Percentiles rank a stretch among this genome's conserved stretches.
Evolutionary conservation across 768 basidiomycete genomes (phyloP).

Genomic region (Pleurotus platypus): DNA sequence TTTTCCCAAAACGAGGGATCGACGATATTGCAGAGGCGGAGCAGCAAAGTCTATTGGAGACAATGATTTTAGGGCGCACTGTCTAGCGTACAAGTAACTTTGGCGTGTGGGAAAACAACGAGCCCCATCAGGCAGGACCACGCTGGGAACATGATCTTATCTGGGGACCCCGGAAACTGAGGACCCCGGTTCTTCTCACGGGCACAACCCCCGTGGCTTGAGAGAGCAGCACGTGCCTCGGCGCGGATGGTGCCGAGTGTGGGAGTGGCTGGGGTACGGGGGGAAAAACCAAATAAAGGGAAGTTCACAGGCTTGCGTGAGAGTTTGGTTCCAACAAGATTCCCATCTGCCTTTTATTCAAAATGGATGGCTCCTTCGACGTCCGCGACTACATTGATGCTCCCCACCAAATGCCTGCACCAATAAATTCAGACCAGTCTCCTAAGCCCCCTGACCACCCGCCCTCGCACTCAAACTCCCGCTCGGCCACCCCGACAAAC

Average conservation of each 20-base stretch:
- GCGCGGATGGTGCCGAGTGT: not conserved
- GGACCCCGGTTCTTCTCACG: not conserved
- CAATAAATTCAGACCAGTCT: not conserved
- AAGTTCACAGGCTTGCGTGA: conserved; percentile 9
- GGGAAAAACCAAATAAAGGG: conserved; percentile 6
- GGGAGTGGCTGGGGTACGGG: not conserved
- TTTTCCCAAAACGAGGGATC: not conserved
- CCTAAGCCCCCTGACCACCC: not conserved
- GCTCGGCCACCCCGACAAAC: conserved; percentile 14
- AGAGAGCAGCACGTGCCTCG: conserved; percentile 1
- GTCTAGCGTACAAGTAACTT: not conserved
- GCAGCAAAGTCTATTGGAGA: not conserved
- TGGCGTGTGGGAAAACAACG: not conserved
- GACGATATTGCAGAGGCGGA: not conserved
- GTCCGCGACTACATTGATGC: conserved; percentile 6
- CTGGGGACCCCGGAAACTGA: conserved; percentile 5
- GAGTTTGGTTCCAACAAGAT: conserved; percentile 6
- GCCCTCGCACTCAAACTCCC: conserved; percentile 13
- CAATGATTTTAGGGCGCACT: not conserved
- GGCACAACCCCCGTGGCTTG: not conserved
- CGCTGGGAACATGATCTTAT: not conserved
- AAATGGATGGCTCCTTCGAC: conserved; percentile 7
- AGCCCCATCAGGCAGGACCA: not conserved
- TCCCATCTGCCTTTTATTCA: conserved; percentile 8
- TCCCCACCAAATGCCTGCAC: not conserved